Conservation (phyloP, 345 rosid genomes). For the Lumnitzera littorea region DNA sequence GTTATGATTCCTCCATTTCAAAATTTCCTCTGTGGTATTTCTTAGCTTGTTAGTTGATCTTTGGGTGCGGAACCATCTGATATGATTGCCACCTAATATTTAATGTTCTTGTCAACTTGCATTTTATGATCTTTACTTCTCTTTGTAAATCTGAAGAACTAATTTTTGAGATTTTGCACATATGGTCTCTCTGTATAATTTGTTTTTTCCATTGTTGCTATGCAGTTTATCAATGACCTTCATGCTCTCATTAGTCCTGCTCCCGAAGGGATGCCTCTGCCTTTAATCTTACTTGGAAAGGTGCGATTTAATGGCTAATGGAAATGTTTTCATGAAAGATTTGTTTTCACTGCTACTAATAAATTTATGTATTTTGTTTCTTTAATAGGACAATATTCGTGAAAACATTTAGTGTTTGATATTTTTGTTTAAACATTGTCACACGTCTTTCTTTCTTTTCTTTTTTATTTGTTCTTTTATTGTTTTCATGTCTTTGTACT, state of each 20-base stretch:
- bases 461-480: slow-evolving; percentile 6
- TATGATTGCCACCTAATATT: background rate
- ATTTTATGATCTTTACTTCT: background rate
- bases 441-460: background rate
- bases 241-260: slow-evolving; percentile 79
- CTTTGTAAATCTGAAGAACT: too few species aligned
- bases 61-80: background rate
- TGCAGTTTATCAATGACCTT: slow-evolving; percentile 93
- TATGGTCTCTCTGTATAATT: slow-evolving; percentile 4
- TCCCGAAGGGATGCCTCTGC: slow-evolving; percentile 86
- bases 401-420: too few species aligned
- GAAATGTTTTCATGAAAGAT: background rate
- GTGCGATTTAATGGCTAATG: slow-evolving; percentile 21
- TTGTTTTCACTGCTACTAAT: background rate
- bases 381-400: too few species aligned
- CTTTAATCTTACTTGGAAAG: slow-evolving; percentile 84
- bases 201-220: background rate
- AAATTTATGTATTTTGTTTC: background rate
- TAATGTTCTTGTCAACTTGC: background rate
- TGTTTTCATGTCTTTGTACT: background rate
- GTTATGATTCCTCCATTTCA: background rate
- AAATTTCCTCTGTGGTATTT: background rate
- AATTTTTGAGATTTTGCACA: background rate
- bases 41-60: background rate
- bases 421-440: background rate